Conservation (phyloP, 805 yeast genomes). For the Wickerhamiella allomyrinae region DNA sequence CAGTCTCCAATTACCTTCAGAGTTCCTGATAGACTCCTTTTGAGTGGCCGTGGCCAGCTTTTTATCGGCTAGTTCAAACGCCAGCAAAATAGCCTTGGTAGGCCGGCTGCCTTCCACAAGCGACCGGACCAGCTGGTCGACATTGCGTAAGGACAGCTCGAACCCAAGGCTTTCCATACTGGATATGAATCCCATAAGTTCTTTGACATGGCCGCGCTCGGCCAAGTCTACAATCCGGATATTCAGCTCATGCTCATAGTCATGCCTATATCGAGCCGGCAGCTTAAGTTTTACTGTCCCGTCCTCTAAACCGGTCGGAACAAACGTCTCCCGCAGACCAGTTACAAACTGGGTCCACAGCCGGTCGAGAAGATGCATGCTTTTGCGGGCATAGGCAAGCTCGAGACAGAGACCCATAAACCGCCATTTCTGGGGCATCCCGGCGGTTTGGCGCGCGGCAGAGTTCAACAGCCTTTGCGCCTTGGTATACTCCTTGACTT, state of each 20-base stretch:
- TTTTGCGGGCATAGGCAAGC: constrained; percentile 4
- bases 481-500: constrained; percentile 5
- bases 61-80: not conserved
- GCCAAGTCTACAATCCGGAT: constrained; percentile 8
- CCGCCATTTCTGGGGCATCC: constrained; percentile 3
- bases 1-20: too few relatives aligned
- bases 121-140: not conserved
- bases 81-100: not conserved
- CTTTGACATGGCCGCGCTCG: not conserved
- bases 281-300: constrained; percentile 4
- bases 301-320: constrained; percentile 3
- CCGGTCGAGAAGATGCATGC: not conserved
- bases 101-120: not conserved
- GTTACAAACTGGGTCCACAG: constrained; percentile 12
- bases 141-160: not conserved
- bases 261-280: constrained; percentile 10
- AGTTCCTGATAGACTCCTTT: too few relatives aligned
- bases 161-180: not conserved
- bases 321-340: constrained; percentile 3
- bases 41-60: not conserved
- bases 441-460: constrained; percentile 1
- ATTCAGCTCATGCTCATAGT: constrained; percentile 5
- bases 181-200: not conserved
- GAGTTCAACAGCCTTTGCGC: constrained; percentile 16
- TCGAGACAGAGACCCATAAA: constrained; percentile 13